Conservation (phyloP, 768 basidiomycete genomes). For the Stropharia rugosoannulata region DNA sequence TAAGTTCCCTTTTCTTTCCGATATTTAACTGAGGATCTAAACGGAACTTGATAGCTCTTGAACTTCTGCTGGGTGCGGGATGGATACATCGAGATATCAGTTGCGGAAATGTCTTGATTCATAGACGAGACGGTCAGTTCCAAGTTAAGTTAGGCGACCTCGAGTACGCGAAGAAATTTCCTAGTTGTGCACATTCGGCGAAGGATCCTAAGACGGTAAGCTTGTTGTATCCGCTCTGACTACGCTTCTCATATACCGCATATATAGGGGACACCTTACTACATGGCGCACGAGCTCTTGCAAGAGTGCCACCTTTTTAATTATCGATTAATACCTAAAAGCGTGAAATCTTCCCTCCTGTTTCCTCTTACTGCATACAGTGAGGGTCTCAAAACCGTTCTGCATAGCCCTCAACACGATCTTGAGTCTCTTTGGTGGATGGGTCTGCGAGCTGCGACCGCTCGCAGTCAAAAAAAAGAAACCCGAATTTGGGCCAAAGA, state of each 20-base stretch:
- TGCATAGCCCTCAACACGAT: not conserved
- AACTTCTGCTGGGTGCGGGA: conserved; percentile 13
- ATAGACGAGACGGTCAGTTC: not conserved
- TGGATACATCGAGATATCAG: conserved; percentile 19
- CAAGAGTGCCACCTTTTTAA: not conserved
- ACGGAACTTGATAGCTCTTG: conserved; percentile 7
- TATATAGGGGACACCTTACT: conserved; percentile 13
- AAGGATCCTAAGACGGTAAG: conserved; percentile 15
- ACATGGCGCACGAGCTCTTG: conserved; percentile 14
- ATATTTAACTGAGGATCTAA: no score
- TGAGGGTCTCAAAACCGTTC: not conserved
- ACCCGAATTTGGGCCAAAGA: no score
- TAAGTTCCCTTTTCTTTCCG: no score
- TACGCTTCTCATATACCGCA: not conserved
- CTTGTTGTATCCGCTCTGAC: not conserved
- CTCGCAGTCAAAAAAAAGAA: not conserved
- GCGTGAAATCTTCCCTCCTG: no score
- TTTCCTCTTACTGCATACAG: not conserved
- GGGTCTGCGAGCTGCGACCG: not conserved
- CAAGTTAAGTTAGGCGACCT: conserved; percentile 12
- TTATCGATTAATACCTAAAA: not conserved
- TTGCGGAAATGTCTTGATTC: conserved; percentile 13
- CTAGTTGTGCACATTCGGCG: not conserved
- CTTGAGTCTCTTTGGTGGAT: conserved; percentile 1
- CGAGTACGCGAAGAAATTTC: conserved; percentile 13